These are phyloP conservation scores for Sparassis latifolia DNA, from an alignment of 1,284 basidiomycete species.

Conservation along the genomic window DNA sequence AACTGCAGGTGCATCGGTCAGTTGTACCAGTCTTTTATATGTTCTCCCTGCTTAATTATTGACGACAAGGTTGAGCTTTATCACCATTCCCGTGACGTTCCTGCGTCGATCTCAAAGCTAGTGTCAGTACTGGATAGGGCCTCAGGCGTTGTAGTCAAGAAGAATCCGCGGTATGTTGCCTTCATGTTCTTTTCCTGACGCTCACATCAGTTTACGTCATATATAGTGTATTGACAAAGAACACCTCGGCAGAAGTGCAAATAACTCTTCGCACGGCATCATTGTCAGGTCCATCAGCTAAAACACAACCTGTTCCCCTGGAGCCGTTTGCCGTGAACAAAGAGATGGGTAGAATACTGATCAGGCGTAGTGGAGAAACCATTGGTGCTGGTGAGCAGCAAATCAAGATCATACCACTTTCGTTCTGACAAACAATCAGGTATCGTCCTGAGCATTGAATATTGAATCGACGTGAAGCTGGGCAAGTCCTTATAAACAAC, in stretches of 20 bases:
- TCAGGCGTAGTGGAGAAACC: constrained; percentile 89
- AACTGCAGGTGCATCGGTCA: constrained; percentile 78
- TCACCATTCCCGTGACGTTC: constrained; percentile 90
- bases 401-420: too few species aligned
- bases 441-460: neutral
- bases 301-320: constrained; percentile 65
- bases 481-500: neutral
- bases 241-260: constrained; percentile 79
- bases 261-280: constrained; percentile 63
- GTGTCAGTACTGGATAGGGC: constrained; percentile 73
- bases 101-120: constrained; percentile 81
- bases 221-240: constrained; percentile 76
- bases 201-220: neutral
- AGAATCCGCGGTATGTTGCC: constrained; percentile 66
- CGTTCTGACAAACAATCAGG: constrained; percentile 1
- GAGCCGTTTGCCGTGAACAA: constrained; percentile 90
- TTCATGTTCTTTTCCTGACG: too few species aligned
- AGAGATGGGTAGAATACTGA: constrained; percentile 90
- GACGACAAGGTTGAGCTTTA: constrained; percentile 76
- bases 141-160: constrained; percentile 71
- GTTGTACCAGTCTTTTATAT: constrained; percentile 12
- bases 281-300: constrained; percentile 39
- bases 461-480: neutral
- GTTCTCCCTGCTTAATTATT: neutral
- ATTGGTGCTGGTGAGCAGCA: constrained; percentile 75